Evolutionary conservation across 306 rosid species (phyloP), one percentile per base, ranked within the genome.

Genomic region (Cucurbita argyrosperma): DNA sequence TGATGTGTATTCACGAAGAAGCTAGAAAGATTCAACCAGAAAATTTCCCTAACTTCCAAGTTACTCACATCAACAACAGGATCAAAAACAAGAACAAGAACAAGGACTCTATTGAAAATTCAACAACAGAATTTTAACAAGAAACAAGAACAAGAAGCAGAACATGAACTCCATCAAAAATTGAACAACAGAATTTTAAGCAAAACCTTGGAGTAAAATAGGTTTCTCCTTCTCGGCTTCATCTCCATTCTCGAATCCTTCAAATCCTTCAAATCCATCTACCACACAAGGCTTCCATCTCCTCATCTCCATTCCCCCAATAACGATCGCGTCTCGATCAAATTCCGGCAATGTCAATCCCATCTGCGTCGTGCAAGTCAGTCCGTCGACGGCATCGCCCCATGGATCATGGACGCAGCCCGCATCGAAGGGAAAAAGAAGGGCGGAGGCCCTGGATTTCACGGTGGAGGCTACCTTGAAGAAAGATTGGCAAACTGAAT

Each of bases 401-500:
- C 83, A 83, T 5, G 88, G 88, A 12, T 88, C 88, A 4, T 40
- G 40, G 75, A 84, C 30, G 75, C 92, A 88, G 35, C 52, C 76
- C 16, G 79, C 86, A 46, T 71, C 82, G 12, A n/a, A 82, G 80
- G 52, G 2, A 71, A 80, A 47, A 47, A 88, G 79, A 57, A 88
- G 46, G 1, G 83, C 76, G 59, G 82, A 39, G 74, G 91, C 87
- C 61, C 81, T 76, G 8, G 88, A 82, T 49, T 86, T 92, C 18
- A 85, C 86, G 54, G 90, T 92, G 4, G 73, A 38, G 51, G 97
- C 96, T 18, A 97, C 99, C 79, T 84, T 85, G 42, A 84, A 74
- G 74, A 91, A 91, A 6, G 99, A 95, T 83, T 89, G 84, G 61
- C 80, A 79, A 78, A 91, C 91, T 14, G 90, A 86, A 40, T 89